Percentiles rank a stretch among this genome's conserved stretches.
Conservation (phyloP, 192 early-diverging fungal genomes). For the Podochytrium sp. region DNA sequence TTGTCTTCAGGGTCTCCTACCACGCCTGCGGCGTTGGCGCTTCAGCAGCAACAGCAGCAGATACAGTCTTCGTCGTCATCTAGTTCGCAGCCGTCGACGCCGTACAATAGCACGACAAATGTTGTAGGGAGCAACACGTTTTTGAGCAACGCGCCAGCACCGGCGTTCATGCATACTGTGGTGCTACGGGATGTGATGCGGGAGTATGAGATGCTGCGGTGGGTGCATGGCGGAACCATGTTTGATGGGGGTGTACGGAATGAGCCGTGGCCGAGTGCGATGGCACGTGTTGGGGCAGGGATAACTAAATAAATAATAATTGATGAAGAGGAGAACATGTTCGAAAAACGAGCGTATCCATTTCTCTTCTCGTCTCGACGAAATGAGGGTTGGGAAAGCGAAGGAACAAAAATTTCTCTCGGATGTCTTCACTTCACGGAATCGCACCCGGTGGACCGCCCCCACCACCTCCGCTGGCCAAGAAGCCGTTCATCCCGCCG, state of each 20-base stretch:
- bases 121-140: background rate
- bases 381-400: background rate
- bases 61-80: background rate
- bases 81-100: slow-evolving; percentile 16
- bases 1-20: background rate
- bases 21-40: background rate
- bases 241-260: background rate
- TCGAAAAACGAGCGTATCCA: background rate
- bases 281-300: slow-evolving; percentile 12
- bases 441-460: too few species aligned
- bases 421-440: slow-evolving; percentile 5
- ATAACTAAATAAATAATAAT: too few species aligned
- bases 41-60: background rate
- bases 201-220: slow-evolving; percentile 17
- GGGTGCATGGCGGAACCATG: slow-evolving; percentile 4
- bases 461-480: background rate
- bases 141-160: background rate
- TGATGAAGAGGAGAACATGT: background rate
- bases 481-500: slow-evolving; percentile 30
- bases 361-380: background rate
- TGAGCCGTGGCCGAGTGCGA: slow-evolving; percentile 13
- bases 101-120: background rate
- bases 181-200: slow-evolving; percentile 23
- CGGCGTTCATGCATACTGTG: background rate
- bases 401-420: background rate